A percentile compares a stretch with the other conserved stretches of the same genome.
Evolutionary conservation across 2,329 filamentous ascomycete genomes (phyloP).

Genomic region (Nigrospora oryzae): DNA sequence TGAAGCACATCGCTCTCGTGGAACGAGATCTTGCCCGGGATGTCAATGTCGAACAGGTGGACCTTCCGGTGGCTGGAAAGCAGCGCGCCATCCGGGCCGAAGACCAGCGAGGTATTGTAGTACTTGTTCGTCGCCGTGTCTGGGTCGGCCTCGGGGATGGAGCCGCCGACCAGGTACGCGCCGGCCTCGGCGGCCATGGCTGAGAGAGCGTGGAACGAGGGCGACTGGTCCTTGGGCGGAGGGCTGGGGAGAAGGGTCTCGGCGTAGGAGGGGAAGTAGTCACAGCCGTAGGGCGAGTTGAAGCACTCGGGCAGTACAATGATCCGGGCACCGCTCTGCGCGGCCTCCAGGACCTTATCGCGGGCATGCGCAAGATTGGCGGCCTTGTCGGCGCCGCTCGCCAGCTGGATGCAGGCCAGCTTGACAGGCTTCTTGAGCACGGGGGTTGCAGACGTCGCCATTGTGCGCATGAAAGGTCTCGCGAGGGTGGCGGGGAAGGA

Average conservation of each 20-base stretch:
- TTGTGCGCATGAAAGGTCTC: slow-evolving; percentile 10
- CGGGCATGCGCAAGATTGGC: slow-evolving; percentile 77
- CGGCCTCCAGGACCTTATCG: slow-evolving; percentile 74
- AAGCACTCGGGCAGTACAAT: slow-evolving; percentile 97
- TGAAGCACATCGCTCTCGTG: slow-evolving; percentile 82
- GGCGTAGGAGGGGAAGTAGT: slow-evolving; percentile 87
- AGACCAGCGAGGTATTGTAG: slow-evolving; percentile 87
- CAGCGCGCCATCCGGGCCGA: slow-evolving; percentile 68
- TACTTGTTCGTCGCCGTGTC: slow-evolving; percentile 50
- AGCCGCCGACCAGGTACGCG: slow-evolving; percentile 81
- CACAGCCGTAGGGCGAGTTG: slow-evolving; percentile 91
- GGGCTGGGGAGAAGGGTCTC: slow-evolving; percentile 76
- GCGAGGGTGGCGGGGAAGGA: slow-evolving; percentile 1
- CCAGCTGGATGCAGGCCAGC: slow-evolving; percentile 74
- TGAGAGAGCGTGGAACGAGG: slow-evolving; percentile 78
- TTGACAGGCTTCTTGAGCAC: slow-evolving; percentile 71
- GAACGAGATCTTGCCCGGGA: slow-evolving; percentile 90
- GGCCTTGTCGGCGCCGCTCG: slow-evolving; percentile 73
- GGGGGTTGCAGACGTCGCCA: slow-evolving; percentile 19
- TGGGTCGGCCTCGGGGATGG: slow-evolving; percentile 72
- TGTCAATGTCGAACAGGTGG: slow-evolving; percentile 96
- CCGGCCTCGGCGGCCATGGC: slow-evolving; percentile 70
- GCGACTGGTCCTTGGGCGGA: slow-evolving; percentile 60
- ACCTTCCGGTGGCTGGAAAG: slow-evolving; percentile 89
- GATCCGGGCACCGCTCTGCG: slow-evolving; percentile 67